Conservation (phyloP, 1,284 basidiomycete species). For the Jaminaea rosea region DNA sequence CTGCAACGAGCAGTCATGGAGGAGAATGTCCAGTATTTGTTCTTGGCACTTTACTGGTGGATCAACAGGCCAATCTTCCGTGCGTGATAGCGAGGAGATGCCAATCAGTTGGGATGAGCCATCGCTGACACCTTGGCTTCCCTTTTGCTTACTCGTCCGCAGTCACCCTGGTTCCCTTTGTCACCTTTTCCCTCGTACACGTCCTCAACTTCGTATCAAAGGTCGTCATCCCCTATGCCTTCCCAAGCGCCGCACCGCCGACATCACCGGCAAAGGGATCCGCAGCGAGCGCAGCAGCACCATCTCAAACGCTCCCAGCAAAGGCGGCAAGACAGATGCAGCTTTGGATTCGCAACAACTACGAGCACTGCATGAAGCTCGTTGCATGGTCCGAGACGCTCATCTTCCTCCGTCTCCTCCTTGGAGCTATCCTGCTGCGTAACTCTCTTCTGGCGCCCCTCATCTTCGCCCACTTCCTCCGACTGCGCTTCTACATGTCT, state of each 20-base stretch:
- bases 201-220: slow-evolving; percentile 41
- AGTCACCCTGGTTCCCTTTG: slow-evolving; percentile 45
- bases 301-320: slow-evolving; percentile 18
- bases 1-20: slow-evolving; percentile 47
- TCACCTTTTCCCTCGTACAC: slow-evolving; percentile 47
- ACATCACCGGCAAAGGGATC: slow-evolving; percentile 28
- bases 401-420: slow-evolving; percentile 42
- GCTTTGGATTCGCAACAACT: slow-evolving; percentile 46
- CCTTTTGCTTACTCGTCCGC: neutral
- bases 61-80: slow-evolving; percentile 45
- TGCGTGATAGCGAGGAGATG: slow-evolving; percentile 15
- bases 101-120: neutral
- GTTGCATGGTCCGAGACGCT: slow-evolving; percentile 46
- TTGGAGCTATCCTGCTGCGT: slow-evolving; percentile 41
- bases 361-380: slow-evolving; percentile 47
- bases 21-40: slow-evolving; percentile 47
- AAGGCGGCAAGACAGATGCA: slow-evolving; percentile 32
- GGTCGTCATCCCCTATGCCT: slow-evolving; percentile 30
- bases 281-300: slow-evolving; percentile 3
- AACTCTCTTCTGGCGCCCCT: slow-evolving; percentile 42
- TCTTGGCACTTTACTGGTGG: slow-evolving; percentile 47
- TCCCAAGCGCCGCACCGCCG: slow-evolving; percentile 18
- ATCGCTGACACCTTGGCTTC: neutral
- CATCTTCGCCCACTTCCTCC: slow-evolving; percentile 43
- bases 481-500: slow-evolving; percentile 46